Evolutionary conservation across 768 basidiomycete species (phyloP), one percentile per base, ranked within the genome.

Genomic region (Tylopilus vinaceipallidus): DNA sequence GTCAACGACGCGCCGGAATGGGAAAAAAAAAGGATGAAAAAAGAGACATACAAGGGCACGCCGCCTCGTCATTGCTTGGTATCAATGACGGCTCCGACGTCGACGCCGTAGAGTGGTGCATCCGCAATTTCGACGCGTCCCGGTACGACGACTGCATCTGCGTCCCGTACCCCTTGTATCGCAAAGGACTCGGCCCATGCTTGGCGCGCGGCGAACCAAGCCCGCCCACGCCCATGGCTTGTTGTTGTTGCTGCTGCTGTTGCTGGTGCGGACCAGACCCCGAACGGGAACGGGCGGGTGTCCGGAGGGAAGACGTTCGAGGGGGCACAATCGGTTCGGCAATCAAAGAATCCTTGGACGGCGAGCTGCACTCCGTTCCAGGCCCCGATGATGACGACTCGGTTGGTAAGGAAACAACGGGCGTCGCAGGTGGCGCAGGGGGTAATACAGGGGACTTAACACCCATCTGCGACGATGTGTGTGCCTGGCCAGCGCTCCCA

Each of bases 61-160:
- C 60, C 12, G 62, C 61, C 32, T 81, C 83, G 49, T 82, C 80
- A 32, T 71, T 71, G 26, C 61, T 42, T 20, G 83, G 75, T 42
- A 91, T 64, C 38, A 91, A 74, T 5, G 88, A 90, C n/a, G 89
- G 89, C 67, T 91, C 89, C 42, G 89, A 91, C 52, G 78, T 86
- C 41, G 86, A 90, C 40, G 88, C 87, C 6, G 78, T 80, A 32
- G 85, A 82, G 33, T 83, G 83, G 49, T 85, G 77, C n/a, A 80
- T 78, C 8, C 81, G 79, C 39, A 88, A 73, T 42, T 75, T 75
- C 24, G 72, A 59, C 14, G 58, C 59, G 23, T 76, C 75, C 14
- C 72, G 69, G 47, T 71, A 73, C 11, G 66, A 61, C 16, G 74
- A 68, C 37, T 72, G 71, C 53, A 63, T 57, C 32, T 70, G 71